Base-by-base conservation (phyloP, 1,284 basidiomycete species). In the Puccinia brachypodii region DNA sequence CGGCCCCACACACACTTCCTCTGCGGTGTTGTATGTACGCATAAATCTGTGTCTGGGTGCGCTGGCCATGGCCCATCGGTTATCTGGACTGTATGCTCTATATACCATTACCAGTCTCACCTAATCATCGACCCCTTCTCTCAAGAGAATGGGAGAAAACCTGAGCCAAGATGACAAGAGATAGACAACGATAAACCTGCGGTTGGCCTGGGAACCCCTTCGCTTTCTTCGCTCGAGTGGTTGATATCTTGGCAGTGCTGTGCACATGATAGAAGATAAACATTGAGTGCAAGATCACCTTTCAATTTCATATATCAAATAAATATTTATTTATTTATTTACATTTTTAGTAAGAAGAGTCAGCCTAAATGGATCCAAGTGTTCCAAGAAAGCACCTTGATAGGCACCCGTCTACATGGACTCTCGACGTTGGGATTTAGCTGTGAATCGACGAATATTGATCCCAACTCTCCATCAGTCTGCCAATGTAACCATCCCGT, bases 201-300 rank as follows among this genome's bases (percentile, higher is more conserved):
- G 11, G 42, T 44, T 44, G 42, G 50, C 50, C 50, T 11, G 50
- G 50, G n/a, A 53, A 53, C 50, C 50, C 50, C 50, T n/a, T 19
- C n/a, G n/a, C 50, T n/a, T 53, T 19, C n/a, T n/a, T 53, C 50
- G 50, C 50, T 53, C 50, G 50, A 53, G 50, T 53, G n/a, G n/a
- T n/a, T n/a, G n/a, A n/a, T 22, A 53, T 22, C 2, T 62, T 62
- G 16, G 25, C 33, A 62, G 11, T 62, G 8, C 31, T 14, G 11
- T 11, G n/a, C n/a, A n/a, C n/a, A n/a, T n/a, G n/a, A n/a, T n/a
- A 28, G 2, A 33, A 62, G 33, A 62, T 62, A 33, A 33, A 62
- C 31, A 62, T 36, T 33, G 33, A 62, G 60, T 62, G 31, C 60
- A 62, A 62, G 60, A 62, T 62, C 60, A 62, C 38, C 60, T 62